These are phyloP conservation scores for Penicillium fimorum DNA, from an alignment of 495 filamentous ascomycete genomes.

Conservation along the genomic window DNA sequence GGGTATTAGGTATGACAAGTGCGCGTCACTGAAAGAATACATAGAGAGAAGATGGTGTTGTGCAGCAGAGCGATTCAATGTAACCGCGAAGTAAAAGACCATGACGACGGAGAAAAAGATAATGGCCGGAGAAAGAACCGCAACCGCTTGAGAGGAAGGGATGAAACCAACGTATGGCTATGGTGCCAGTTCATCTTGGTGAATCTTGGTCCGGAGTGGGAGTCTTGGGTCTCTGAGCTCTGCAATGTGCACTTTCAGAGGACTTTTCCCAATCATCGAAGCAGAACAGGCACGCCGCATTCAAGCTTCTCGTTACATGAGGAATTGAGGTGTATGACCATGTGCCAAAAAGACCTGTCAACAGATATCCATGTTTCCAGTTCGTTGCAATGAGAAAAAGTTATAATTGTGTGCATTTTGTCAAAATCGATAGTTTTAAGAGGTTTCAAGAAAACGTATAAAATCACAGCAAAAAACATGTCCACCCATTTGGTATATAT, in stretches of 20 bases:
- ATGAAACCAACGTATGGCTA: conserved; percentile 6
- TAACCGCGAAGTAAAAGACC: conserved; percentile 1
- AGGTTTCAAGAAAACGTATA: neutral
- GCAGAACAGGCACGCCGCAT: conserved; percentile 2
- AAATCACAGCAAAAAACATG: neutral
- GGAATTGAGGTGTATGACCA: neutral
- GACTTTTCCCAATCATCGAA: conserved; percentile 1
- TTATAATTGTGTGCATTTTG: neutral
- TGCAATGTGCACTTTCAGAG: neutral
- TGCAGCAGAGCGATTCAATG: conserved; percentile 11
- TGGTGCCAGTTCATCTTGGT: conserved; percentile 14
- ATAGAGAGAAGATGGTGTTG: conserved; percentile 3
- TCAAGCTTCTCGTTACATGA: conserved; percentile 6
- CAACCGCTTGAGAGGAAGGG: neutral
- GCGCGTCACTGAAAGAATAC: conserved; percentile 9
- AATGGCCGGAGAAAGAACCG: neutral
- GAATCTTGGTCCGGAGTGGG: conserved; percentile 11
- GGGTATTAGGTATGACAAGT: conserved; percentile 10
- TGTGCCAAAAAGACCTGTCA: too few relatives aligned
- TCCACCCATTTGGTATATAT: conserved; percentile 3
- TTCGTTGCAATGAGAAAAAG: neutral
- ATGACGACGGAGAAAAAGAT: neutral
- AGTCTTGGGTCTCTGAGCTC: conserved; percentile 2
- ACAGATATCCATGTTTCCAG: neutral
- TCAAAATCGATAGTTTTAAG: neutral